These are phyloP conservation scores for Celoporthe dispersa DNA, from an alignment of 2,329 filamentous ascomycete species.

Conservation along the genomic window DNA sequence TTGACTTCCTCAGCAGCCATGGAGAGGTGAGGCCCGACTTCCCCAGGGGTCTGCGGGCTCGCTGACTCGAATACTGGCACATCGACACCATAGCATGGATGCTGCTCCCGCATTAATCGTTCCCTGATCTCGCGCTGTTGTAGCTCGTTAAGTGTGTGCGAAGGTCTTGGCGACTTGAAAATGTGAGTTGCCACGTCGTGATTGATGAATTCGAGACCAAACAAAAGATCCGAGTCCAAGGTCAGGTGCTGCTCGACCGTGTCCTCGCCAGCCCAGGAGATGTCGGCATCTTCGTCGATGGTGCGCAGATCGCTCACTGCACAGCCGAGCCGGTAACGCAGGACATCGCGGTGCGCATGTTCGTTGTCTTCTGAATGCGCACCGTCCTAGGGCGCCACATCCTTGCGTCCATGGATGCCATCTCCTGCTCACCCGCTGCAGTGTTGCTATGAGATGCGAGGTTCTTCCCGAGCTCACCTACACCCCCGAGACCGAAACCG, in stretches of 20 bases:
- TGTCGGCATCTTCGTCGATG: background rate
- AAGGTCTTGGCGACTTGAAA: slow-evolving; percentile 27
- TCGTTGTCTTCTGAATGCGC: slow-evolving; percentile 25
- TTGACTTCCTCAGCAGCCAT: background rate
- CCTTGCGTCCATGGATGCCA: slow-evolving; percentile 25
- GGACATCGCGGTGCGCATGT: background rate
- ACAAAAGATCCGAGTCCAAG: background rate
- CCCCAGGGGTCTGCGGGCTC: background rate
- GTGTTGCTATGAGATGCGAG: background rate
- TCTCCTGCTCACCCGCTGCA: slow-evolving; percentile 20
- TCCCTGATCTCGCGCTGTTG: slow-evolving; percentile 7
- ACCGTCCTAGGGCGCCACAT: slow-evolving; percentile 29
- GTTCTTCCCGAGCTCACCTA: slow-evolving; percentile 9
- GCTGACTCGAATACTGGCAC: background rate
- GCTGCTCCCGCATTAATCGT: background rate
- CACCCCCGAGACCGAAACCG: slow-evolving; percentile 13
- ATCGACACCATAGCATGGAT: background rate
- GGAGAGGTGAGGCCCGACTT: background rate
- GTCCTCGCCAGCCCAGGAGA: background rate
- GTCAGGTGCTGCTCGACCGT: background rate
- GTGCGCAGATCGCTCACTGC: slow-evolving; percentile 9
- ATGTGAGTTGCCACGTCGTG: slow-evolving; percentile 22
- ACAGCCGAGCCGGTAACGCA: slow-evolving; percentile 1
- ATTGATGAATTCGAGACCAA: slow-evolving; percentile 17
- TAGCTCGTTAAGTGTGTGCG: slow-evolving; percentile 23